Base-by-base conservation (phyloP, 371 early-diverging fungal genomes). In the Rhizopus stolonifer region DNA sequence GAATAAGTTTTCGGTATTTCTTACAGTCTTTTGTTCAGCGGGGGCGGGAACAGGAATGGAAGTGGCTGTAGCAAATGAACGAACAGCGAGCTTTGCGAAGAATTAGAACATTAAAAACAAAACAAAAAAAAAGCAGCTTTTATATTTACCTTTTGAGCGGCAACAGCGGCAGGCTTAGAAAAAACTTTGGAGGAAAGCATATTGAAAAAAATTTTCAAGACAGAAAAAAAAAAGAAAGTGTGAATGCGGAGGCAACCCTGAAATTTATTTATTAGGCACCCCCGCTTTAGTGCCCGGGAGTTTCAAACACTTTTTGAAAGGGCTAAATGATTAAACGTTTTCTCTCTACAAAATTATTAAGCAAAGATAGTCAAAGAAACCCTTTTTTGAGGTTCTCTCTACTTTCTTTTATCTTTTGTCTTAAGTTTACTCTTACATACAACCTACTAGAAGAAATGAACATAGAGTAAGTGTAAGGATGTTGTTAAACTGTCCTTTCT, bases 181-280 rank as follows among this genome's bases (percentile, higher is more conserved):
- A 53, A 32, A 22, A 53, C 33, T 42, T 53, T 53, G 46, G 53
- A 53, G 24, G 53, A 44, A 34, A 53, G 53, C 53, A 53, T 53
- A 5, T 45, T 45, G 34, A 48, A 33, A 13, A 33, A 21, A 10
- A 15, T 40, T 42, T 42, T 21, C 18, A 19, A 21, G 42, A 9
- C 18, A 42, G 32, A 18, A 25, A 24, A 17, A 29, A 43, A 45
- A 34, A 43, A 39, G 26, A 13, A 33, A 23, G 40, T 29, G 15
- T 22, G 22, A 21, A 44, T 3, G 6, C 21, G 10, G 45, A 17
- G 33, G 32, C 21, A 34, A 53, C 53, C 53, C 53, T 42, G 42
- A 42, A 36, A 42, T 42, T 42, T 42, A 42, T 42, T 10, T 21
- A 42, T n/a, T n/a, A n/a, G n/a, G n/a, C n/a, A 29, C 36, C 36